Evolutionary conservation across 2,329 filamentous ascomycete genomes (phyloP).

Genomic region (Cladophialophora bantiana): DNA sequence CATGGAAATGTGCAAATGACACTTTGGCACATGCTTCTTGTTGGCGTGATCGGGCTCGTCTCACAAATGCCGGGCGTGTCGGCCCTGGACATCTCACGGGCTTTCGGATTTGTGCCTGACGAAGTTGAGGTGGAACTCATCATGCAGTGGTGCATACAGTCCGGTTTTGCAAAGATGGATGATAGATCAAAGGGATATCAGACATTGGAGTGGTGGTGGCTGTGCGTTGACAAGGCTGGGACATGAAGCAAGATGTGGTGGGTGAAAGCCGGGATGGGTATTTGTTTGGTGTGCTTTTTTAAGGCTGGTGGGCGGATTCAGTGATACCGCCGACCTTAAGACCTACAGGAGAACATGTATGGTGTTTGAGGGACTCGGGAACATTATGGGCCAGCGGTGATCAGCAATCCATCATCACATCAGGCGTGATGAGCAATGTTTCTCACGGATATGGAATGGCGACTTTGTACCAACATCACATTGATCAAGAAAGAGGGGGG

Average conservation of each 20-base stretch:
- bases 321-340: too few species aligned
- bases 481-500: too few species aligned
- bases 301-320: too few species aligned
- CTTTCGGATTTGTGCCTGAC: slow-evolving; percentile 28
- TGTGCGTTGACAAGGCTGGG: slow-evolving; percentile 40
- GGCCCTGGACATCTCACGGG: slow-evolving; percentile 44
- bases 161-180: slow-evolving; percentile 32
- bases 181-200: slow-evolving; percentile 42
- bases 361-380: too few species aligned
- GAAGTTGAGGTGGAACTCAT: slow-evolving; percentile 27
- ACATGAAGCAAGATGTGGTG: background rate
- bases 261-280: too few species aligned
- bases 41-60: slow-evolving; percentile 52
- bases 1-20: slow-evolving; percentile 48
- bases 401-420: too few species aligned
- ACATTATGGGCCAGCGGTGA: too few species aligned
- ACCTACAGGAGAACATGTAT: too few species aligned
- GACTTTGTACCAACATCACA: too few species aligned
- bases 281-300: too few species aligned
- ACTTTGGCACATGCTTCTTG: slow-evolving; percentile 53
- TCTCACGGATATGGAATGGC: too few species aligned
- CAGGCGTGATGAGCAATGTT: too few species aligned
- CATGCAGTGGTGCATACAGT: slow-evolving; percentile 28
- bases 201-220: slow-evolving; percentile 53
- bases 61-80: slow-evolving; percentile 51